phyloP scores from a whole-genome alignment of 1,139 yeast genomes.

The Blastobotrys persicus region DNA sequence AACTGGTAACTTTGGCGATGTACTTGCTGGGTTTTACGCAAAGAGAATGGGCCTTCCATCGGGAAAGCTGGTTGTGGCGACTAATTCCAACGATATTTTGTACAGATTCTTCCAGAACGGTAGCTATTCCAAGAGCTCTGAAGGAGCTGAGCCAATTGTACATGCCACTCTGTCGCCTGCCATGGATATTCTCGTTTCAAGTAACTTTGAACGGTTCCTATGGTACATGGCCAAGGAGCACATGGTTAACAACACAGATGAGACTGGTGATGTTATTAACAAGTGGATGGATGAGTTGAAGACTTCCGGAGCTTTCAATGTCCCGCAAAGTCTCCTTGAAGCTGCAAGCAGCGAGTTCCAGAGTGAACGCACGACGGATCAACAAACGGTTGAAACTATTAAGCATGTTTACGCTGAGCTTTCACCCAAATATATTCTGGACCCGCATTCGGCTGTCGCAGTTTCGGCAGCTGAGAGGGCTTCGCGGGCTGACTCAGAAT shows the following conservation, averaged over 20 bases:
- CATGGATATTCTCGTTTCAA: slow-evolving; percentile 93
- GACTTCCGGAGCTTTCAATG: slow-evolving; percentile 69
- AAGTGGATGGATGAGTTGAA: slow-evolving; percentile 81
- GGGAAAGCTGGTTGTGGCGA: slow-evolving; percentile 83
- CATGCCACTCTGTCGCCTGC: slow-evolving; percentile 95
- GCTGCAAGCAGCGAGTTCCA: slow-evolving; percentile 69
- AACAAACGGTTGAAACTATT: slow-evolving; percentile 74
- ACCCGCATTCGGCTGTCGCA: slow-evolving; percentile 97
- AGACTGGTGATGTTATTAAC: slow-evolving; percentile 72
- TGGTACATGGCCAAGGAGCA: slow-evolving; percentile 88
- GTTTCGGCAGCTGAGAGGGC: slow-evolving; percentile 66
- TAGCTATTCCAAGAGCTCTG: slow-evolving; percentile 56
- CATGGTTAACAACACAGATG: slow-evolving; percentile 53
- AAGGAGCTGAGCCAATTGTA: slow-evolving; percentile 56
- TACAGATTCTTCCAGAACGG: slow-evolving; percentile 90
- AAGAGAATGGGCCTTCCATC: slow-evolving; percentile 93
- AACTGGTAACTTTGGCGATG: slow-evolving; percentile 97
- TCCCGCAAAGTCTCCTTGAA: slow-evolving; percentile 59
- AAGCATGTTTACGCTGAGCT: slow-evolving; percentile 59
- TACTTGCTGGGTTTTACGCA: slow-evolving; percentile 94
- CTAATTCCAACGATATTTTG: slow-evolving; percentile 91
- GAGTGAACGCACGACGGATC: slow-evolving; percentile 77
- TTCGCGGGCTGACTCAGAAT: slow-evolving; percentile 36
- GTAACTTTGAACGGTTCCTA: slow-evolving; percentile 91
- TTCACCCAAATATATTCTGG: slow-evolving; percentile 75